These are phyloP conservation scores for Melaleuca quinquenervia DNA, from an alignment of 345 rosid species.

Conservation along the genomic window DNA sequence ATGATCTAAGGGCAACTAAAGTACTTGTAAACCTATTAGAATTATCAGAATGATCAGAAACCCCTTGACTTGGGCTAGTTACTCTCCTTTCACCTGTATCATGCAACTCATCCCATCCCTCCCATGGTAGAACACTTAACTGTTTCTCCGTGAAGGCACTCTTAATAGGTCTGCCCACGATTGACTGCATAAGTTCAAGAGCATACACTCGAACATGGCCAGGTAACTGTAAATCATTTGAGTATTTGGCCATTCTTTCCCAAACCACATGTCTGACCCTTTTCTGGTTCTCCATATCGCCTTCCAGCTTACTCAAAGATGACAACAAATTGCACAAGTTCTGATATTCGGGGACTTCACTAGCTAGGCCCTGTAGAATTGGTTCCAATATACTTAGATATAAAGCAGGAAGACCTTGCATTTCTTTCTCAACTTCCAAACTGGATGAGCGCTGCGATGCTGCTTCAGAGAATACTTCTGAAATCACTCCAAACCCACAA, in stretches of 20 bases:
- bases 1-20: constrained; percentile 83
- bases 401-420: constrained; percentile 46
- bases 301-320: constrained; percentile 74
- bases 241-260: constrained; percentile 59
- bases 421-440: constrained; percentile 6
- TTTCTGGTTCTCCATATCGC: constrained; percentile 49
- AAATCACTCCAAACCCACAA: constrained; percentile 64
- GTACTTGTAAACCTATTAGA: constrained; percentile 64
- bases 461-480: constrained; percentile 54
- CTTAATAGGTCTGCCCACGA: constrained; percentile 46
- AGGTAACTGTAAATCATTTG: constrained; percentile 67
- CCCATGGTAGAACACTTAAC: constrained; percentile 62
- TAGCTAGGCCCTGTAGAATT: constrained; percentile 40
- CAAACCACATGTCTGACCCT: constrained; percentile 64
- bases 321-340: constrained; percentile 52
- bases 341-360: constrained; percentile 33
- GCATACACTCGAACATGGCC: constrained; percentile 65
- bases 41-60: constrained; percentile 37
- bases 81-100: constrained; percentile 32
- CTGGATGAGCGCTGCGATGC: constrained; percentile 15
- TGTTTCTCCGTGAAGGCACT: constrained; percentile 47
- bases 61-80: constrained; percentile 14
- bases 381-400: constrained; percentile 55
- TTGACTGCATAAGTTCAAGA: constrained; percentile 80
- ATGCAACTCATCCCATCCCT: constrained; percentile 62